phyloP scores from a whole-genome alignment of 1,284 basidiomycete genomes.

The Caloboletus firmus region DNA sequence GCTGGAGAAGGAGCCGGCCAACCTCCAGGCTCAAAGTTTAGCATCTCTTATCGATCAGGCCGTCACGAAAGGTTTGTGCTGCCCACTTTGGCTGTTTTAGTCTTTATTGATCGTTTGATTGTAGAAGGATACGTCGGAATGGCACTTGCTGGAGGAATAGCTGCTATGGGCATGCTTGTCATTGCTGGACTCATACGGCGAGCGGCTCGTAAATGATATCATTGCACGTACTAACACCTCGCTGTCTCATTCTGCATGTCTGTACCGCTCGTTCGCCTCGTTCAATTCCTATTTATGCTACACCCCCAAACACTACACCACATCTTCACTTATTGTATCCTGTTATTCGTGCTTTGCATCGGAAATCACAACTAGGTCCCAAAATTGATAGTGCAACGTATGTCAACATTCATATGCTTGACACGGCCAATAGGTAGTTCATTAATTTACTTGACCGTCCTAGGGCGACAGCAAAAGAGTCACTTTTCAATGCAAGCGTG shows the following conservation, averaged over 20 bases:
- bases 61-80: conserved; percentile 71
- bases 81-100: not conserved
- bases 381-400: conserved; percentile 6
- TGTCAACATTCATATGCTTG: not conserved
- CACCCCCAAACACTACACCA: conserved; percentile 4
- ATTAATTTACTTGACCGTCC: conserved; percentile 34
- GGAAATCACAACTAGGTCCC: conserved; percentile 17
- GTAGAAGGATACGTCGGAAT: conserved; percentile 92
- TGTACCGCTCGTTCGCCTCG: conserved; percentile 12
- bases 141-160: conserved; percentile 89
- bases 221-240: conserved; percentile 12
- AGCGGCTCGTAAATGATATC: conserved; percentile 66
- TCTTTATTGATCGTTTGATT: conserved; percentile 6
- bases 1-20: conserved; percentile 90
- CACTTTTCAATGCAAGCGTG: conserved; percentile 28
- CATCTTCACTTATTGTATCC: conserved; percentile 33
- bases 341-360: conserved; percentile 16
- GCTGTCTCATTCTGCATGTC: conserved; percentile 12
- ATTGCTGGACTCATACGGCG: conserved; percentile 85
- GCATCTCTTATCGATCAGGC: conserved; percentile 84
- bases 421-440: conserved; percentile 24
- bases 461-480: conserved; percentile 11
- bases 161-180: conserved; percentile 82
- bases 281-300: conserved; percentile 13
- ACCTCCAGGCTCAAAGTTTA: conserved; percentile 91